Conservation (phyloP, 345 rosid species). For the Citrus medica region DNA sequence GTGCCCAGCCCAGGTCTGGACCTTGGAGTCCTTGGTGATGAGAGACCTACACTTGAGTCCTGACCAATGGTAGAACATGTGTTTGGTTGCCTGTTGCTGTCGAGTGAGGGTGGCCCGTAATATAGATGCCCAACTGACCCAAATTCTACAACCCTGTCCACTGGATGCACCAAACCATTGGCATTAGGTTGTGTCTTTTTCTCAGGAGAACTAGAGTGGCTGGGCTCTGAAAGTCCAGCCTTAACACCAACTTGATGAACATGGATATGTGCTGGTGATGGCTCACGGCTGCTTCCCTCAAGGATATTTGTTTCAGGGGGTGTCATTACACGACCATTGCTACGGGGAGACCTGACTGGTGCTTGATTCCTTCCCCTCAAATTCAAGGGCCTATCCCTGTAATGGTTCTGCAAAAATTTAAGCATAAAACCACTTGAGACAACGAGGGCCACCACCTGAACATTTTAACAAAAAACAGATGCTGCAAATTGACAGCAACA, state of each 20-base stretch:
- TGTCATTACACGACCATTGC: slow-evolving; percentile 36
- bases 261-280: slow-evolving; percentile 25
- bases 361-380: slow-evolving; percentile 54
- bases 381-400: slow-evolving; percentile 46
- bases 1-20: slow-evolving; percentile 30
- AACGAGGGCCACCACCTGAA: slow-evolving; percentile 12
- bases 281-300: slow-evolving; percentile 46
- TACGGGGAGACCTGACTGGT: slow-evolving; percentile 54
- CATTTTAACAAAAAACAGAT: background rate
- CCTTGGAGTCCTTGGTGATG: slow-evolving; percentile 23
- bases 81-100: slow-evolving; percentile 27
- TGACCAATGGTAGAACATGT: slow-evolving; percentile 21
- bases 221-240: slow-evolving; percentile 38
- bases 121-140: slow-evolving; percentile 40
- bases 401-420: slow-evolving; percentile 67
- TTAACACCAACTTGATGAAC: slow-evolving; percentile 34
- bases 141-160: slow-evolving; percentile 39
- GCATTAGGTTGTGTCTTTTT: slow-evolving; percentile 25
- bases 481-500: slow-evolving; percentile 13
- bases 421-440: slow-evolving; percentile 16
- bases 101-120: slow-evolving; percentile 19
- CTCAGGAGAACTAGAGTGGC: slow-evolving; percentile 38
- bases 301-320: slow-evolving; percentile 34
- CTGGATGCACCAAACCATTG: slow-evolving; percentile 43
- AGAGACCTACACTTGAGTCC: slow-evolving; percentile 19